phyloP scores from a whole-genome alignment of 495 filamentous ascomycete species.

The Penicillium flavigenum region DNA sequence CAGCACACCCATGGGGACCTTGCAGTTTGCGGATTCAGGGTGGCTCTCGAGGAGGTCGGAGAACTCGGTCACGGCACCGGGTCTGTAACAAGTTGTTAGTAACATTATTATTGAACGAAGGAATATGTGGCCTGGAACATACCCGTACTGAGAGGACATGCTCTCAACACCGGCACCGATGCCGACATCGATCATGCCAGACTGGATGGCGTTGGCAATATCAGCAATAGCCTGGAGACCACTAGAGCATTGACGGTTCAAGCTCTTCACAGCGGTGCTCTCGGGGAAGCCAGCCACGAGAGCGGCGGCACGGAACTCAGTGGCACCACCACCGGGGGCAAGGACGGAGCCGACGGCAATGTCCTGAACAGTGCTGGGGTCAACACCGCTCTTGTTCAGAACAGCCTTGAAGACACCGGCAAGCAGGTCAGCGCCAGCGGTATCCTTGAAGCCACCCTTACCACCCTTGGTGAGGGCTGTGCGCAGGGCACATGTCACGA shows the following conservation, averaged over 20 bases:
- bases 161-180: conserved; percentile 97
- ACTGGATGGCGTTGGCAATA: conserved; percentile 83
- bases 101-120: background rate
- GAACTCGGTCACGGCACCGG: conserved; percentile 89
- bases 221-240: conserved; percentile 90
- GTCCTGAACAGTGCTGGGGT: conserved; percentile 83
- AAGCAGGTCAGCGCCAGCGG: conserved; percentile 79
- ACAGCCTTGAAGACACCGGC: conserved; percentile 78
- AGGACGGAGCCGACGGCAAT: conserved; percentile 90
- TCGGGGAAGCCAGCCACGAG: conserved; percentile 91
- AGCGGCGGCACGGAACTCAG: conserved; percentile 91
- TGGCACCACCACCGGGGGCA: conserved; percentile 89
- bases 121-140: conserved; percentile 25
- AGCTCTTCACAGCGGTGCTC: conserved; percentile 71
- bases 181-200: conserved; percentile 93
- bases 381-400: conserved; percentile 78
- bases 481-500: conserved; percentile 89
- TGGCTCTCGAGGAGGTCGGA: conserved; percentile 84
- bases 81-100: conserved; percentile 46
- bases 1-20: conserved; percentile 94
- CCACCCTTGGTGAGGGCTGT: conserved; percentile 90
- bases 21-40: conserved; percentile 87
- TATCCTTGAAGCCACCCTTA: conserved; percentile 94
- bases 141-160: conserved; percentile 92
- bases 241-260: conserved; percentile 90